Base-by-base conservation (phyloP, 305 asterid species). In the Fraxinus sp. region DNA sequence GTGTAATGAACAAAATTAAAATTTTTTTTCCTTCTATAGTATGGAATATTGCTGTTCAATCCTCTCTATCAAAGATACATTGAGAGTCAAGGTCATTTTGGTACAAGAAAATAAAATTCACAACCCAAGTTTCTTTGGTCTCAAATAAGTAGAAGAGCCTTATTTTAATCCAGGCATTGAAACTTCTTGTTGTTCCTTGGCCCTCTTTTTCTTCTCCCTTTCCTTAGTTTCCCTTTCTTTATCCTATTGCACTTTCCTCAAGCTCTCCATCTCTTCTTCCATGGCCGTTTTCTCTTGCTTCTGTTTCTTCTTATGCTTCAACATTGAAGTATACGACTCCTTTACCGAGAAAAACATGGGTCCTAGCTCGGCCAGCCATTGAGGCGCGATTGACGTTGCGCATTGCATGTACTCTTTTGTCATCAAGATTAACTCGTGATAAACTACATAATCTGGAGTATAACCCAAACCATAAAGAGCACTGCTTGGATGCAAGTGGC, bases 321-420 rank as follows among this genome's bases (percentile, higher is more conserved):
- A 24, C 26, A 24, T 88, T 1, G 97, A 93, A 0, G 93, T 92
- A 81, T 93, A 98, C 0, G 98, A 97, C 0, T 97, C 98, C 86
- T 97, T 97, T n/a, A 97, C 96, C 0, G 98, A 92, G 89, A 97
- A 97, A 76, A 97, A 95, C 99, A 95, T 97, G 49, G 99, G 98
- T 4, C 99, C 99, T 83, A 97, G 73, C 86, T 97, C 98, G 0
- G 98, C 99, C 87, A 96, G 82, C 99, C 98, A 97, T 71, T 95
- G 97, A 41, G 99, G 94, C 85, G 95, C 99, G 7, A 96, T 98
- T 0, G 98, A 79, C 0, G 98, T 95, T 11, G 92, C 98, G 55
- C 98, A 92, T 77, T 97, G 98, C 99, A 95, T 95, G 86, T 97
- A 95, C 87, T 97, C 98, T 78, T 95, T 96, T 0, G 93, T 86